Conservation (phyloP, 1,284 basidiomycete genomes). For the Ganoderma resinaceum region DNA sequence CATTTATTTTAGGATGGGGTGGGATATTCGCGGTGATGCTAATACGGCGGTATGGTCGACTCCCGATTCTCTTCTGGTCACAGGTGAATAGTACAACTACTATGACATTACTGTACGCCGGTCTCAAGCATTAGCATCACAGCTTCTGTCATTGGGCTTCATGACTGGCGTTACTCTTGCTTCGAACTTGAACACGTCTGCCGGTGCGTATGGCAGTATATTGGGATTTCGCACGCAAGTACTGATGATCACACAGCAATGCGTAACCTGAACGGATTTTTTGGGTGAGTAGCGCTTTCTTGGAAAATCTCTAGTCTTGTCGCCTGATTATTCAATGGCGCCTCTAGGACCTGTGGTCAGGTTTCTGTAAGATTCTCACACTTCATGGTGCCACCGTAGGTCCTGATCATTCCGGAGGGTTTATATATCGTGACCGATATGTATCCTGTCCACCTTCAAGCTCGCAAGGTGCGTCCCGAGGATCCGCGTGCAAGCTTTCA, state of each 20-base stretch:
- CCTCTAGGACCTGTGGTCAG: slow-evolving; percentile 64
- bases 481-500: background rate
- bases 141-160: slow-evolving; percentile 52
- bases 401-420: slow-evolving; percentile 48
- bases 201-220: slow-evolving; percentile 44
- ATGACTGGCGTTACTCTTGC: slow-evolving; percentile 60
- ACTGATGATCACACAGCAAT: slow-evolving; percentile 50
- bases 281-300: slow-evolving; percentile 53
- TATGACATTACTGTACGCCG: too few species aligned
- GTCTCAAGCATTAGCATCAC: slow-evolving; percentile 15
- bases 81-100: slow-evolving; percentile 41
- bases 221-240: background rate
- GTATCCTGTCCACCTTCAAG: slow-evolving; percentile 78
- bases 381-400: background rate
- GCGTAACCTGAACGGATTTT: slow-evolving; percentile 73
- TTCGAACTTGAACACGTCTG: slow-evolving; percentile 55
- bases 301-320: background rate
- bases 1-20: slow-evolving; percentile 54
- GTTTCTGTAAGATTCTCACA: slow-evolving; percentile 56
- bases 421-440: slow-evolving; percentile 71
- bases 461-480: slow-evolving; percentile 59
- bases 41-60: slow-evolving; percentile 61
- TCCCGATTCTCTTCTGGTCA: slow-evolving; percentile 71
- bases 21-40: slow-evolving; percentile 64
- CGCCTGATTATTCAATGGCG: background rate